These are phyloP conservation scores for Ogataea paraovalis DNA, from an alignment of 805 yeast species.

Conservation along the genomic window DNA sequence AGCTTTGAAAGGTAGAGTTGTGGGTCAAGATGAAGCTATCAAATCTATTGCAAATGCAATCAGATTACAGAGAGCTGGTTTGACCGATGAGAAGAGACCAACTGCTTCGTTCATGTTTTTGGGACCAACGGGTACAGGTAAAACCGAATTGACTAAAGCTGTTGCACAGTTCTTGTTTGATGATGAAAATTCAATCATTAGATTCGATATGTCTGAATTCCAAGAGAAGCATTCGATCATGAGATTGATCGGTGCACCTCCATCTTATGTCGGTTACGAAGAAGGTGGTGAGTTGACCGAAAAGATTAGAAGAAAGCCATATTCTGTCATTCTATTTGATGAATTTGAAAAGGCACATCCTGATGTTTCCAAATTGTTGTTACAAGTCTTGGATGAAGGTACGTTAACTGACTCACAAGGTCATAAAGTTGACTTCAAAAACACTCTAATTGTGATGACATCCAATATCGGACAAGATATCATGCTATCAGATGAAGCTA, in stretches of 20 bases:
- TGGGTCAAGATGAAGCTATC: conserved; percentile 96
- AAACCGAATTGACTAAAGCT: conserved; percentile 91
- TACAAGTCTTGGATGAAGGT: conserved; percentile 96
- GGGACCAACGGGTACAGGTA: conserved; percentile 99
- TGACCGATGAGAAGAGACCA: conserved; percentile 91
- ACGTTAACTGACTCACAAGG: conserved; percentile 93
- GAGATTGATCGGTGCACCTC: conserved; percentile 94
- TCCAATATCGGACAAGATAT: conserved; percentile 95
- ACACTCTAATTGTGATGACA: conserved; percentile 94
- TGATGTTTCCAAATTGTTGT: conserved; percentile 83
- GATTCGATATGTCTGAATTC: conserved; percentile 98
- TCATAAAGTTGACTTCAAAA: conserved; percentile 87
- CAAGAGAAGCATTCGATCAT: conserved; percentile 92
- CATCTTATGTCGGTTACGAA: conserved; percentile 96
- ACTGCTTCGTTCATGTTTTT: conserved; percentile 94
- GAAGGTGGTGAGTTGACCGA: conserved; percentile 96
- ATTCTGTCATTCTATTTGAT: conserved; percentile 87
- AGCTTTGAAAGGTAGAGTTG: conserved; percentile 69
- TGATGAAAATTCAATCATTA: conserved; percentile 77
- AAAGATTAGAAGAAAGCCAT: conserved; percentile 93
- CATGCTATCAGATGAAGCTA: conserved; percentile 58
- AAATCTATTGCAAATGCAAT: conserved; percentile 89
- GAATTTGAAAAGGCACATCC: conserved; percentile 97
- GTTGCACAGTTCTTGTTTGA: conserved; percentile 90
- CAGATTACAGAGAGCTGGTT: conserved; percentile 92